Evolutionary conservation across 768 basidiomycete genomes (phyloP).

Genomic region (Antrodiella citrinella): DNA sequence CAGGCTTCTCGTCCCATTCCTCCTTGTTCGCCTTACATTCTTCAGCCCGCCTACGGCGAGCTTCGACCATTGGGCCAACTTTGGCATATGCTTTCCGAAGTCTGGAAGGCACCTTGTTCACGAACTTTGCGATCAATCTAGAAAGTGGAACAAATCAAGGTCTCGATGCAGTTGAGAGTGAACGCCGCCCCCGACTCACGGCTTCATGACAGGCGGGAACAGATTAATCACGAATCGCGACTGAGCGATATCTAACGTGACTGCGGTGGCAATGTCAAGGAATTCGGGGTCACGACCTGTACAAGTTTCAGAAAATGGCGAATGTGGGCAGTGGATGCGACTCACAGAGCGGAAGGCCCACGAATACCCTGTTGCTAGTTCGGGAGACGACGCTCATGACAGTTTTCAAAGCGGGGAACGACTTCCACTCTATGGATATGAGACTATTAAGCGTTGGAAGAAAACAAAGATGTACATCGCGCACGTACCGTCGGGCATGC

Average conservation of each 20-base stretch:
- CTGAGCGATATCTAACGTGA: background rate
- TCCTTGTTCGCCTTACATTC: conserved; percentile 6
- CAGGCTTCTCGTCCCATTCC: conserved; percentile 30
- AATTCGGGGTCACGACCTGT: conserved; percentile 5
- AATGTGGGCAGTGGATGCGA: too few species aligned
- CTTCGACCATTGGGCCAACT: background rate
- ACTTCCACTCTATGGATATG: background rate
- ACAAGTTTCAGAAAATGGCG: too few species aligned
- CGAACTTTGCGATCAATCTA: conserved; percentile 15
- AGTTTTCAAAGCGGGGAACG: background rate
- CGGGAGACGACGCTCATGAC: conserved; percentile 5
- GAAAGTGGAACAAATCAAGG: too few species aligned
- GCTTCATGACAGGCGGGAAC: background rate
- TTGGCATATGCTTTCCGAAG: conserved; percentile 1
- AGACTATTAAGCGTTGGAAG: too few species aligned
- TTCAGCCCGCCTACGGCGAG: background rate
- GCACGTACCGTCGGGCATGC: background rate
- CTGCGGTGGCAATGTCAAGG: background rate
- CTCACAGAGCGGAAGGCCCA: conserved; percentile 8
- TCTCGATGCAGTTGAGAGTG: too few species aligned
- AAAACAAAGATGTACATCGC: too few species aligned
- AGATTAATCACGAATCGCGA: background rate
- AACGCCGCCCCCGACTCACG: too few species aligned
- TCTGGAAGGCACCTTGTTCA: conserved; percentile 12
- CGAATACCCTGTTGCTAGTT: conserved; percentile 7